phyloP scores from a whole-genome alignment of 2,329 filamentous ascomycete species.

The Thyridium curvatum region DNA sequence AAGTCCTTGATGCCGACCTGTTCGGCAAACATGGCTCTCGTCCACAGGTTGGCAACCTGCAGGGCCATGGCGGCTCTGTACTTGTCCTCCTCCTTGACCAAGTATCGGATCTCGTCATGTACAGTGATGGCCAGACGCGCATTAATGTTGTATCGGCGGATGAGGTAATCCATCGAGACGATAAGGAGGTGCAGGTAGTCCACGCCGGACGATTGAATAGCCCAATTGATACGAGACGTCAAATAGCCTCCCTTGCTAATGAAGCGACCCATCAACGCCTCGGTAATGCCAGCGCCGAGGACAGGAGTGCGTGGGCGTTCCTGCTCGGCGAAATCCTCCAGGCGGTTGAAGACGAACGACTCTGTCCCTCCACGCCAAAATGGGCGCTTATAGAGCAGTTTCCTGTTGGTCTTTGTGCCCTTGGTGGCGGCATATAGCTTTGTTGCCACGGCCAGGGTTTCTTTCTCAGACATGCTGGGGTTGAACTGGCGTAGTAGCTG shows the following conservation, averaged over 20 bases:
- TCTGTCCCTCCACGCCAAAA: slow-evolving; percentile 98
- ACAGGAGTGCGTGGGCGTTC: slow-evolving; percentile 86
- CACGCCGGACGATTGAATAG: slow-evolving; percentile 93
- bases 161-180: slow-evolving; percentile 89
- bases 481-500: slow-evolving; percentile 93
- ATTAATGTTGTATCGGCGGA: slow-evolving; percentile 74
- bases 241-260: slow-evolving; percentile 88
- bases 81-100: slow-evolving; percentile 78
- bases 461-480: slow-evolving; percentile 68
- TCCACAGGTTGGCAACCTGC: slow-evolving; percentile 94
- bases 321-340: slow-evolving; percentile 96
- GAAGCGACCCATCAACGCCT: slow-evolving; percentile 84
- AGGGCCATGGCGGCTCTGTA: slow-evolving; percentile 89
- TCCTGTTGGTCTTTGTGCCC: slow-evolving; percentile 75
- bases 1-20: slow-evolving; percentile 95
- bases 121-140: slow-evolving; percentile 89
- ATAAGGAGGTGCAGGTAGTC: slow-evolving; percentile 95
- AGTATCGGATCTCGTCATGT: slow-evolving; percentile 94
- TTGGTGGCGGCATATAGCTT: slow-evolving; percentile 87
- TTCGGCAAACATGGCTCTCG: slow-evolving; percentile 92
- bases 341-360: slow-evolving; percentile 95
- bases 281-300: slow-evolving; percentile 89
- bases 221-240: slow-evolving; percentile 97
- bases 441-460: slow-evolving; percentile 70
- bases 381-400: slow-evolving; percentile 60